phyloP scores from a whole-genome alignment of 305 asterid genomes.

The Fraxinus ornus region DNA sequence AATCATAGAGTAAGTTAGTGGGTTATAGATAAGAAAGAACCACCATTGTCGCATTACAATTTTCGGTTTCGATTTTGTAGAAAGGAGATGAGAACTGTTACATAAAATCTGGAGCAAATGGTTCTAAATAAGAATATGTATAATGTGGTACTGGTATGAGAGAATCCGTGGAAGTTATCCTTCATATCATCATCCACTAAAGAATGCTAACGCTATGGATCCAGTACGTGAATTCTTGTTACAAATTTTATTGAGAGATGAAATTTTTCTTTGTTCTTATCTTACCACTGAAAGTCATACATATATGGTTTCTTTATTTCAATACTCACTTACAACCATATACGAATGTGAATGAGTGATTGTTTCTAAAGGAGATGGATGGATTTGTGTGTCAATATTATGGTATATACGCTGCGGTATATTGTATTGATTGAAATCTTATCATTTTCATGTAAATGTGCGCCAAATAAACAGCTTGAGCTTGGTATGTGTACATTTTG shows the following conservation, averaged over 20 bases:
- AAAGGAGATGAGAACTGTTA: neutral
- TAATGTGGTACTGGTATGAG: neutral
- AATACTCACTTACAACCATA: neutral
- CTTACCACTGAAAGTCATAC: neutral
- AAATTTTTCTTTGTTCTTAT: neutral
- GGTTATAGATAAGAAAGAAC: neutral
- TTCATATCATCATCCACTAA: neutral
- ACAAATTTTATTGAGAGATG: neutral
- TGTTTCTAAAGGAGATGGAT: neutral
- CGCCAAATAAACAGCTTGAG: slow-evolving; percentile 23
- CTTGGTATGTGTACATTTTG: slow-evolving; percentile 26
- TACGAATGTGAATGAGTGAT: neutral
- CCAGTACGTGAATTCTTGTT: neutral
- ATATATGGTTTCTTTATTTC: neutral
- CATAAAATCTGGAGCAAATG: neutral
- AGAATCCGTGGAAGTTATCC: neutral
- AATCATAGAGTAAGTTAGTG: neutral
- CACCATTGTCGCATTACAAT: neutral
- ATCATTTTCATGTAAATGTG: neutral
- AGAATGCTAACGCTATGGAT: neutral
- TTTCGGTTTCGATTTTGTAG: neutral
- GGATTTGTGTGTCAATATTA: neutral
- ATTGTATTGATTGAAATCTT: neutral
- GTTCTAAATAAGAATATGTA: neutral
- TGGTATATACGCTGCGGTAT: neutral